Base-by-base conservation (phyloP, 2,329 filamentous ascomycete genomes). In the Alternaria gansuensis region DNA sequence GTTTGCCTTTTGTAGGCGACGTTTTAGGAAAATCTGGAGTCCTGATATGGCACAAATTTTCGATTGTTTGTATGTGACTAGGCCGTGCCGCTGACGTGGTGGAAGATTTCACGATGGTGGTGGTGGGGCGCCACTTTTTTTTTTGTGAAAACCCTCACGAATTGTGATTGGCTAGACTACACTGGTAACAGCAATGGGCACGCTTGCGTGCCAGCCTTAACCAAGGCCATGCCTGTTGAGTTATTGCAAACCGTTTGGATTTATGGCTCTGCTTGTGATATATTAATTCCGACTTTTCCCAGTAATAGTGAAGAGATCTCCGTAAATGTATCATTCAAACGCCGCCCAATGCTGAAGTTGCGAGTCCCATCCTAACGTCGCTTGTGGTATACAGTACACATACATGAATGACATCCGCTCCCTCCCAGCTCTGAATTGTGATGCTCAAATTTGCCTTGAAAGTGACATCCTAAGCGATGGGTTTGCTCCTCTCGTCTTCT, bases 401-500 rank as follows among this genome's bases (percentile, higher is more conserved):
- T 66, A 68, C 62, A 64, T 39, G 11, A 11, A 39, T 31, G 24
- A 46, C 33, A 36, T 41, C 14, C 13, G 4, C 39, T 39, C 48
- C 43, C 34, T 4, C 29, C 24, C n/a, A 14, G 28, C 6, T 26
- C 14, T 14, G 23, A 1, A 3, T 34, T 21, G 5, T 34, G 23
- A 14, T 33, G 8, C 9, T 33, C 34, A 14, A 24, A 10, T 7
- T 13, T 24, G 14, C 36, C 34, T 17, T 10, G 4, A 13, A 24
- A 6, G 37, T 4, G 21, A 14, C 7, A 33, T 26, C 4, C 13
- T 71, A 78, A 7, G 75, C 74, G 57, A 79, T 78, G 39, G 77
- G 76, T 41, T 70, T 71, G 68, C 76, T 77, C 60, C 67, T 72
- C 67, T 79, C 77, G 59, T 79, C 77, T 60, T 78, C 76, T 2